A percentile compares a stretch with the other conserved stretches of the same genome.
These are phyloP conservation scores for Trichoderma virens DNA, from an alignment of 495 filamentous ascomycete genomes.

Conservation along the genomic window DNA sequence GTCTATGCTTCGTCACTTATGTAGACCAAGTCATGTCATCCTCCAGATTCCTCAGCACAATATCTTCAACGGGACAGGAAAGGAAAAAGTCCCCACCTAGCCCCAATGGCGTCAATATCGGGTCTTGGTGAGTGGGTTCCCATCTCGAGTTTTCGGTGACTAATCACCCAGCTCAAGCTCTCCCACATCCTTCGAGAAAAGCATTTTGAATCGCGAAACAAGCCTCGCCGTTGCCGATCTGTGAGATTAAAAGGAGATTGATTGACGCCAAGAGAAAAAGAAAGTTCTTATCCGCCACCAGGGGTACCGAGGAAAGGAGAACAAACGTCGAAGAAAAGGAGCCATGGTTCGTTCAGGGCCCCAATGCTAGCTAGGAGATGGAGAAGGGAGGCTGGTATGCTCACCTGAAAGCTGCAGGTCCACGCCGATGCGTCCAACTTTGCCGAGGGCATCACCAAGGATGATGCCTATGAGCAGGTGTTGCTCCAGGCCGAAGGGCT, in stretches of 20 bases:
- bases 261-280: background rate
- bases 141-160: constrained; percentile 6
- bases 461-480: constrained; percentile 69
- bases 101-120: constrained; percentile 1
- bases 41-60: too few relatives aligned
- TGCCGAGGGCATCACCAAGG: constrained; percentile 54
- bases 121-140: constrained; percentile 1
- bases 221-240: constrained; percentile 1
- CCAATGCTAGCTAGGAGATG: background rate
- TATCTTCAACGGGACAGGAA: too few relatives aligned
- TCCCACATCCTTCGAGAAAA: constrained; percentile 1
- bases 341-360: constrained; percentile 4
- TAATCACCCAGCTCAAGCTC: background rate
- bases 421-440: constrained; percentile 85
- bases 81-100: background rate
- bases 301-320: background rate
- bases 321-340: background rate
- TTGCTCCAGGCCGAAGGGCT: constrained; percentile 62
- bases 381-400: constrained; percentile 1
- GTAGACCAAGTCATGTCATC: too few relatives aligned
- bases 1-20: too few relatives aligned
- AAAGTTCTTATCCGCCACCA: background rate
- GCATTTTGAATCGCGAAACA: background rate
- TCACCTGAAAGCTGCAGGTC: constrained; percentile 44
- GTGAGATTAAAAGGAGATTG: constrained; percentile 3